Conservation (phyloP, 495 filamentous ascomycete species). For the Alectoria sarmentosa region DNA sequence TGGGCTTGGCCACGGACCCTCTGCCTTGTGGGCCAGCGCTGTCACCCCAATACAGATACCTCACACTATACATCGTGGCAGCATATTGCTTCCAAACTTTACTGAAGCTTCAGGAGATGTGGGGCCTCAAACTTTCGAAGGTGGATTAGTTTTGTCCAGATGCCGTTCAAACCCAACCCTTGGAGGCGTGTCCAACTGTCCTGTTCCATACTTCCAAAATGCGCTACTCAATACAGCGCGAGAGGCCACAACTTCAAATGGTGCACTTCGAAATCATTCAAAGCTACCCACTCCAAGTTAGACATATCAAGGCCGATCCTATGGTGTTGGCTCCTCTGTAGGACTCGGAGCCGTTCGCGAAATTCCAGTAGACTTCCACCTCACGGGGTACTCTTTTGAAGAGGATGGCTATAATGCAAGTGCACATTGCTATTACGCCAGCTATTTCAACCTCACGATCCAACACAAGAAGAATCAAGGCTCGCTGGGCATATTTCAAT, state of each 20-base stretch:
- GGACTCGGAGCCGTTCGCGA: too few species aligned
- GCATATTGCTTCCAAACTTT: not conserved
- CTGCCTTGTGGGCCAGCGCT: not conserved
- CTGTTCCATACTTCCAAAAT: slow-evolving; percentile 1
- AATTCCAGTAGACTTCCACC: too few species aligned
- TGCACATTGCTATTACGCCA: too few species aligned
- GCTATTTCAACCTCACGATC: too few species aligned
- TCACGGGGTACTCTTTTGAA: too few species aligned
- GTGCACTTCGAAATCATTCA: not conserved
- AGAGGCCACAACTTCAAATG: not conserved
- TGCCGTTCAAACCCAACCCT: too few species aligned
- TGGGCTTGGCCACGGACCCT: not conserved
- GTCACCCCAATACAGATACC: not conserved
- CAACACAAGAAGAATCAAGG: too few species aligned
- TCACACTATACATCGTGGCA: not conserved
- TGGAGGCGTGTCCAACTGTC: slow-evolving; percentile 3
- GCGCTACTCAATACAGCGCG: not conserved
- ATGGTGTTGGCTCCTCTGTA: slow-evolving; percentile 4
- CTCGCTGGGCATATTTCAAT: too few species aligned
- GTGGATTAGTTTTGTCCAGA: too few species aligned
- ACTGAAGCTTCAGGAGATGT: not conserved
- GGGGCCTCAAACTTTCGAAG: not conserved
- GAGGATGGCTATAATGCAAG: too few species aligned
- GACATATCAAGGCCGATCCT: slow-evolving; percentile 6
- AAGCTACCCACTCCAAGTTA: slow-evolving; percentile 4